Conservation (phyloP, 2,329 filamentous ascomycete genomes). For the Nigrograna mackinnonii region DNA sequence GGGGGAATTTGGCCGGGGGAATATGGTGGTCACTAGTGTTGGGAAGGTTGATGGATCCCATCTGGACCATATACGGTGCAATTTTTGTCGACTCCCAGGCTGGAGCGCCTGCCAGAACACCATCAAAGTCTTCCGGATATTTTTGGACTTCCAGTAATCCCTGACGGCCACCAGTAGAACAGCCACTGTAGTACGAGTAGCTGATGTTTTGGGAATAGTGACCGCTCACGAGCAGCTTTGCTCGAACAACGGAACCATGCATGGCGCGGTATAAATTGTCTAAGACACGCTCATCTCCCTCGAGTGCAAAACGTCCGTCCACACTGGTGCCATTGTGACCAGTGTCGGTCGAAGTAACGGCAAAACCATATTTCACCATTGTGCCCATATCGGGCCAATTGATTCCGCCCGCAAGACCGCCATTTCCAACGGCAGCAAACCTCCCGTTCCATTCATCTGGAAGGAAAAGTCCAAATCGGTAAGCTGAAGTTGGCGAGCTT, state of each 20-base stretch:
- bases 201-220: too few species aligned
- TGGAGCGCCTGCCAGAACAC: slow-evolving; percentile 23
- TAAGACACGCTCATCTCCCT: too few species aligned
- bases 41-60: too few species aligned
- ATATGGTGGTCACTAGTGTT: neutral
- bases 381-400: slow-evolving; percentile 48
- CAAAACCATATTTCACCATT: slow-evolving; percentile 35
- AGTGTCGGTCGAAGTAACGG: slow-evolving; percentile 42
- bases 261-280: too few species aligned
- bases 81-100: slow-evolving; percentile 8
- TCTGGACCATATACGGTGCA: too few species aligned
- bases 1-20: neutral
- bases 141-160: slow-evolving; percentile 21
- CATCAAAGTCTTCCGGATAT: slow-evolving; percentile 24
- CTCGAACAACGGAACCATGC: too few species aligned
- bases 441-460: slow-evolving; percentile 31
- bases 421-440: slow-evolving; percentile 43
- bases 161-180: slow-evolving; percentile 38
- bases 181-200: slow-evolving; percentile 43
- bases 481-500: slow-evolving; percentile 22
- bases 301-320: too few species aligned
- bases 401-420: slow-evolving; percentile 46
- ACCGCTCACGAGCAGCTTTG: too few species aligned
- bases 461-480: slow-evolving; percentile 29
- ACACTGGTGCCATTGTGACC: too few species aligned